Evolutionary conservation across 192 early-diverging fungal genomes (phyloP).

Genomic region (Martensiomyces pterosporus): DNA sequence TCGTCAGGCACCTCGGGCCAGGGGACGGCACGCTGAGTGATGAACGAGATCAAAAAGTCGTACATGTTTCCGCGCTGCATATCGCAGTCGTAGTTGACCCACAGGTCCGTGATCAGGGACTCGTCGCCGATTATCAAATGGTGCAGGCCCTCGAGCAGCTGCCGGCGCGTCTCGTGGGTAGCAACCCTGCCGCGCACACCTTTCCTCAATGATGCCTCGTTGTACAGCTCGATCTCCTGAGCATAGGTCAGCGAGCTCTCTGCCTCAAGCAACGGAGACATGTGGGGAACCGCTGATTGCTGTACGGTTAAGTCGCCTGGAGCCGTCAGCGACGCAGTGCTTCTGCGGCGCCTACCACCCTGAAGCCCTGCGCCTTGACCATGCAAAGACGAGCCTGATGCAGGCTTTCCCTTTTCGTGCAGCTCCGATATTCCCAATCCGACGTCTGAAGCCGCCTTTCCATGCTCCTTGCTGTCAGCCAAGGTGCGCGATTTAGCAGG

Average conservation of each 20-base stretch:
- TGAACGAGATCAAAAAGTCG: slow-evolving; percentile 54
- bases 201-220: slow-evolving; percentile 23
- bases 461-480: neutral
- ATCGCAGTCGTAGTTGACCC: slow-evolving; percentile 93
- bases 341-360: slow-evolving; percentile 15
- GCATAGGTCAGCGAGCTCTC: slow-evolving; percentile 27
- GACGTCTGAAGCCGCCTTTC: too few relatives aligned
- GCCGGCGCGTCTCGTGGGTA: slow-evolving; percentile 77
- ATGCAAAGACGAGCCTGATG: neutral
- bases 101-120: slow-evolving; percentile 80
- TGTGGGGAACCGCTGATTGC: slow-evolving; percentile 1
- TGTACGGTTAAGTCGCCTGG: slow-evolving; percentile 1
- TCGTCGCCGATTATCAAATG: slow-evolving; percentile 63
- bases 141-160: slow-evolving; percentile 72
- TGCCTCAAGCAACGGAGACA: slow-evolving; percentile 18
- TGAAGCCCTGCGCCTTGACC: neutral
- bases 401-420: neutral
- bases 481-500: neutral
- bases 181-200: slow-evolving; percentile 49
- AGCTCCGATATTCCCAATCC: slow-evolving; percentile 10
- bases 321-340: slow-evolving; percentile 3
- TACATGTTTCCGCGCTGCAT: slow-evolving; percentile 78
- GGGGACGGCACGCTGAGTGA: slow-evolving; percentile 39
- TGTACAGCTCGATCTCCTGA: slow-evolving; percentile 40
- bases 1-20: slow-evolving; percentile 19